Percentiles rank a stretch among this genome's conserved stretches.
These are phyloP conservation scores for Solanum hybrid DNA, from an alignment of 305 asterid genomes.

Conservation along the genomic window DNA sequence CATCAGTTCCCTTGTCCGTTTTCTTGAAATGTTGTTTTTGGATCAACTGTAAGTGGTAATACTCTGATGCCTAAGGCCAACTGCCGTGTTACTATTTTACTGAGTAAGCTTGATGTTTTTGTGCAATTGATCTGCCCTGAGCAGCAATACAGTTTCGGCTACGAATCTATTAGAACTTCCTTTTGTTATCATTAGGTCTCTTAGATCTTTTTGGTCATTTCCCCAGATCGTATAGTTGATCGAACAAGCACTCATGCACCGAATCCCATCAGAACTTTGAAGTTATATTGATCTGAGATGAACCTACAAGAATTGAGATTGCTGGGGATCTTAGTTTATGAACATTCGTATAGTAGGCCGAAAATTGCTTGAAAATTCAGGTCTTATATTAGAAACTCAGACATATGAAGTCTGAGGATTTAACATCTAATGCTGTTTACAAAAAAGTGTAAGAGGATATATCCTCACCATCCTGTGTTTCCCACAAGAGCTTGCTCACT, in stretches of 20 bases:
- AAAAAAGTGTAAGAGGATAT: not conserved
- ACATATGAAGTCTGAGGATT: not conserved
- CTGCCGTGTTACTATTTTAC: not conserved
- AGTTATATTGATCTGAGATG: not conserved
- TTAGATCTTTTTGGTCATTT: not conserved
- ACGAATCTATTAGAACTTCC: not conserved
- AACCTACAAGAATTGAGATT: not conserved
- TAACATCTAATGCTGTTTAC: not conserved
- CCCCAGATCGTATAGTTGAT: not conserved
- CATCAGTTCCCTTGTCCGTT: not conserved
- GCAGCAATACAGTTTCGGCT: not conserved
- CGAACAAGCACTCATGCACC: not conserved
- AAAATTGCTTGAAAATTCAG: not conserved
- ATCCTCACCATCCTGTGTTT: not conserved
- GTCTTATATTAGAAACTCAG: not conserved
- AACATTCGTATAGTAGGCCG: no score
- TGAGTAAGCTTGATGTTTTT: not conserved
- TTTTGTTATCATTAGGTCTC: not conserved
- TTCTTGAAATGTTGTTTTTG: not conserved
- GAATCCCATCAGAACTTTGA: not conserved
- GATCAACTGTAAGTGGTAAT: not conserved
- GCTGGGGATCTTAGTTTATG: not conserved
- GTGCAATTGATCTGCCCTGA: not conserved
- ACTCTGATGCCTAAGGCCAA: not conserved
- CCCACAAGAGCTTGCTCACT: not conserved